phyloP scores from a whole-genome alignment of 2,329 filamentous ascomycete species.

The Aureobasidium sp. region DNA sequence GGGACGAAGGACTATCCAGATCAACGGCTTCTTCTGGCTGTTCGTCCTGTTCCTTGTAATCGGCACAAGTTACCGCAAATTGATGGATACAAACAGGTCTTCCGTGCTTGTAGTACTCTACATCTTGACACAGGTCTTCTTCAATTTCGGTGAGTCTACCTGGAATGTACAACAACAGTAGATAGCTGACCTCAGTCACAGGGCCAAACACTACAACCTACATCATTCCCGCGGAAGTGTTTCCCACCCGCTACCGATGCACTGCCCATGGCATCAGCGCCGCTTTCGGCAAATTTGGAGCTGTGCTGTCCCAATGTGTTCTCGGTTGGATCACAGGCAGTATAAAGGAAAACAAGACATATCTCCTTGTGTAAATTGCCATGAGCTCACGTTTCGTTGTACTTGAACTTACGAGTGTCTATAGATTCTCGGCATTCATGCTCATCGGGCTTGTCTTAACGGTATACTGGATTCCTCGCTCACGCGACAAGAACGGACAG shows the following conservation, averaged over 20 bases:
- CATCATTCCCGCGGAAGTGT: constrained; percentile 45
- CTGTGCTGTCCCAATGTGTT: constrained; percentile 35
- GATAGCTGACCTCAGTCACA: not conserved
- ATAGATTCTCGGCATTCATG: not conserved
- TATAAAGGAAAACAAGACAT: not conserved
- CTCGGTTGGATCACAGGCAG: constrained; percentile 16
- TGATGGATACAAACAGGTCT: constrained; percentile 25
- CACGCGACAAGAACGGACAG: not conserved
- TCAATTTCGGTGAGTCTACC: constrained; percentile 33
- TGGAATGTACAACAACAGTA: too few relatives aligned
- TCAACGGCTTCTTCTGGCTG: constrained; percentile 35
- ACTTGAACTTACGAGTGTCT: not conserved
- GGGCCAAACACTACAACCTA: constrained; percentile 24
- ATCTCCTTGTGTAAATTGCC: not conserved
- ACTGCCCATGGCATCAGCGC: constrained; percentile 47
- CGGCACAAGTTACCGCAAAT: constrained; percentile 33
- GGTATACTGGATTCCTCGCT: constrained; percentile 1
- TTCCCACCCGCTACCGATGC: constrained; percentile 46
- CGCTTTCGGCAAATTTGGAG: constrained; percentile 45
- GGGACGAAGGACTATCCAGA: constrained; percentile 36
- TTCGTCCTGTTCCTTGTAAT: constrained; percentile 35
- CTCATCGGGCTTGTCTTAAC: not conserved
- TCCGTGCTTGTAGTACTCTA: constrained; percentile 33
- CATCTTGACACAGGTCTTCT: constrained; percentile 37
- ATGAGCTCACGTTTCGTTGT: not conserved